These are phyloP conservation scores for Penicillium silybi DNA, from an alignment of 495 filamentous ascomycete genomes.

Conservation along the genomic window DNA sequence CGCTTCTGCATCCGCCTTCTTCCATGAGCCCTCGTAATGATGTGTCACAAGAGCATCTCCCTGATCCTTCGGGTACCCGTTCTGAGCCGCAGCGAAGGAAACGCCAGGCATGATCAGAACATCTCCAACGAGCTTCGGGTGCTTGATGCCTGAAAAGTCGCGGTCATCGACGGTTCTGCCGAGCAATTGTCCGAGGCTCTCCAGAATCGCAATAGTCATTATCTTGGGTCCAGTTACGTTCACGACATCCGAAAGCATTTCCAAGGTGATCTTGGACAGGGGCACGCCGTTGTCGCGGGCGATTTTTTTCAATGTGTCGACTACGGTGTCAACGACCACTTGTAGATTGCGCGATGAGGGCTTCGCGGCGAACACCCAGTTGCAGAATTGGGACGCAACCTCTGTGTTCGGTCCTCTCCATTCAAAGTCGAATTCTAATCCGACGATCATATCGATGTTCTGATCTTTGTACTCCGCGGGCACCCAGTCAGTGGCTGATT, in stretches of 20 bases:
- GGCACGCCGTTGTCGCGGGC: slow-evolving; percentile 18
- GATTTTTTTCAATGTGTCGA: slow-evolving; percentile 28
- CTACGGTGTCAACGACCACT: slow-evolving; percentile 29
- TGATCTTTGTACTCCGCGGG: slow-evolving; percentile 41
- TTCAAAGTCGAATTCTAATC: slow-evolving; percentile 39
- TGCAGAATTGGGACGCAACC: slow-evolving; percentile 37
- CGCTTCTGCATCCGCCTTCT: slow-evolving; percentile 17
- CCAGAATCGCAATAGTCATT: slow-evolving; percentile 34
- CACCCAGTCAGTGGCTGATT: slow-evolving; percentile 47
- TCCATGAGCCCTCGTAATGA: slow-evolving; percentile 34
- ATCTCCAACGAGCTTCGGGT: slow-evolving; percentile 35
- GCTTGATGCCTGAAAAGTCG: slow-evolving; percentile 26
- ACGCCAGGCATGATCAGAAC: slow-evolving; percentile 39
- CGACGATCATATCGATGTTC: slow-evolving; percentile 37
- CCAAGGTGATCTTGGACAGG: slow-evolving; percentile 22
- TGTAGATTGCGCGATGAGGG: slow-evolving; percentile 28
- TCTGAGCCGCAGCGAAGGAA: slow-evolving; percentile 35
- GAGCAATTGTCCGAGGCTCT: slow-evolving; percentile 23
- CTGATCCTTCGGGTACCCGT: slow-evolving; percentile 23
- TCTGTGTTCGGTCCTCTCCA: slow-evolving; percentile 27
- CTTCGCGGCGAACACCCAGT: slow-evolving; percentile 36
- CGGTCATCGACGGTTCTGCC: slow-evolving; percentile 19
- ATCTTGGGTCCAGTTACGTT: slow-evolving; percentile 38
- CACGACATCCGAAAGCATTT: slow-evolving; percentile 35
- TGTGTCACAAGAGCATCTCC: slow-evolving; percentile 29